A percentile compares a stretch with the other conserved stretches of the same genome.
phyloP scores from a whole-genome alignment of 495 filamentous ascomycete species.

The Daldinia childiae region DNA sequence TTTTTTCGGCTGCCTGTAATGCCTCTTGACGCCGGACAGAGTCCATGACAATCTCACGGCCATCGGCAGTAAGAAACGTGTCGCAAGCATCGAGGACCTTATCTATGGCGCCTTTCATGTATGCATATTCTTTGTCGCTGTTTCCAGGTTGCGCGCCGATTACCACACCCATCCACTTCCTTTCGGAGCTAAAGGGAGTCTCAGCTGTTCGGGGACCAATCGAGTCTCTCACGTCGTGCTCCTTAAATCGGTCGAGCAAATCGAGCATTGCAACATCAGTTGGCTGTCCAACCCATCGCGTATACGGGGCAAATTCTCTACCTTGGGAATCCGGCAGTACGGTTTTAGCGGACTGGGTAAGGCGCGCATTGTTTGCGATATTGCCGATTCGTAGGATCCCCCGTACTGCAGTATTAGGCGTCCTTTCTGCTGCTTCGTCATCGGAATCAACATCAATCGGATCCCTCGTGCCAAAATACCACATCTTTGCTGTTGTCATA shows the following conservation, averaged over 20 bases:
- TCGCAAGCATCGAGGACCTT: slow-evolving; percentile 86
- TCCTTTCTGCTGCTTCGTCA: slow-evolving; percentile 64
- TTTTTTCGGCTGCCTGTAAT: slow-evolving; percentile 81
- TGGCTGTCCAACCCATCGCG: slow-evolving; percentile 95
- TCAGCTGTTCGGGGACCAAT: slow-evolving; percentile 81
- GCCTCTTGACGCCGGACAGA: slow-evolving; percentile 76
- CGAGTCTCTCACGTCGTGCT: slow-evolving; percentile 87
- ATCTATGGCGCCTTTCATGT: slow-evolving; percentile 95
- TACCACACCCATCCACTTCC: slow-evolving; percentile 98
- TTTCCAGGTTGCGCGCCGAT: slow-evolving; percentile 69
- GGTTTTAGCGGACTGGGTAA: slow-evolving; percentile 76
- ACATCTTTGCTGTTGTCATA: slow-evolving; percentile 97
- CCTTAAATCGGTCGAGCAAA: slow-evolving; percentile 85
- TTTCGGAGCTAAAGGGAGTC: slow-evolving; percentile 94
- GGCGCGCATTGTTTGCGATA: slow-evolving; percentile 92
- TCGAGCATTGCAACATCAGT: slow-evolving; percentile 97
- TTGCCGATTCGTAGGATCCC: slow-evolving; percentile 90
- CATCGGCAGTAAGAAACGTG: slow-evolving; percentile 87
- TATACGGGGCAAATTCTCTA: slow-evolving; percentile 69
- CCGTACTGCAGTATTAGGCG: slow-evolving; percentile 74
- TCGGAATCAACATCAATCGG: slow-evolving; percentile 81
- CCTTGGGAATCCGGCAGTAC: slow-evolving; percentile 80
- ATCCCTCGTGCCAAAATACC: slow-evolving; percentile 79
- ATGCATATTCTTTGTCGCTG: slow-evolving; percentile 74
- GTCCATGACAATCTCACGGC: slow-evolving; percentile 87